Evolutionary conservation across 352 stramenopile species (phyloP), one percentile per base, ranked within the genome.

Genomic region (Phytophthora podocarpi): DNA sequence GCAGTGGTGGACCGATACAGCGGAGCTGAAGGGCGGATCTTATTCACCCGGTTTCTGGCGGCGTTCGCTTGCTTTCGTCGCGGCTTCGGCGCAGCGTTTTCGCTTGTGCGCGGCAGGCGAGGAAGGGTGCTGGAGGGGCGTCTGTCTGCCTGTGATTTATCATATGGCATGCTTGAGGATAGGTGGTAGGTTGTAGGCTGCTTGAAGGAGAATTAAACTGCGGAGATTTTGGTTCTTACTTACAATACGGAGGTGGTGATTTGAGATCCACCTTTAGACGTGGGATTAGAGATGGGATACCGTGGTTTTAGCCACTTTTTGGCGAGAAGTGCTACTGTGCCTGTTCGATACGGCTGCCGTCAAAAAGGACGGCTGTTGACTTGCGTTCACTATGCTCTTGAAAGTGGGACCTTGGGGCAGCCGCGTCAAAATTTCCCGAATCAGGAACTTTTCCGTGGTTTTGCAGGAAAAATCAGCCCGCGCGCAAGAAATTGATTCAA

Each of bases 81-180:
- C 64, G 64, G 58, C 64, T 76, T 76, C 62, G 36, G 49, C 56
- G 46, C 59, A 62, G 54, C 47, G 45, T 54, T 73, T 78, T 76
- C 45, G 64, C 64, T 71, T 69, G 49, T 75, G 67, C 57, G 55
- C 50, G 49, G 37, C 59, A 56, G 45, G 41, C 15, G 43, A 37
- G 57, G 63, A 72, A 74, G 21, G 53, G 59, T 61, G 66, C 64
- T 50, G 36, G 36, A 26, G 34, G 23, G 16, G 47, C 46, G 61
- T 53, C 40, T 50, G 30, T 5, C 9, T 7, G 23, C 43, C 40
- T 43, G 10, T 27, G 18, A 30, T 35, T 3, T 4, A 26, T 57
- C 18, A 58, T 53, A 20, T n/a, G 18, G 1, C 10, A 68, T 64
- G 59, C 48, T 31, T 1, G 15, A 36, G 15, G 32, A 21, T 0